phyloP scores from a whole-genome alignment of 345 rosid species.

The Linum usitatissimum region DNA sequence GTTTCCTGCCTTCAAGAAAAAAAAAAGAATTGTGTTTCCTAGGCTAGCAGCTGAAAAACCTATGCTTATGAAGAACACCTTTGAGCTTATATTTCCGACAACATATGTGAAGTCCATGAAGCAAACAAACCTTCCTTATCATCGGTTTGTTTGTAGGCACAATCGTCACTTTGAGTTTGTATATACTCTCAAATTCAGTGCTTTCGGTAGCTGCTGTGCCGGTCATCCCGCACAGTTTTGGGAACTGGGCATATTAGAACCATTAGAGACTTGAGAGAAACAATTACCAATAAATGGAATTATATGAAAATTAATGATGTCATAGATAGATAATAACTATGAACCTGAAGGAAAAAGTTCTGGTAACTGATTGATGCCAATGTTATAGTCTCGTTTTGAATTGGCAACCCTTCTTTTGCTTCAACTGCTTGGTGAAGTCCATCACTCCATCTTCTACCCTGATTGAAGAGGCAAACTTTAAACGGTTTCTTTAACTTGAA shows the following conservation, averaged over 20 bases:
- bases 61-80: neutral
- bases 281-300: conserved; percentile 3
- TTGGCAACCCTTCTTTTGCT: conserved; percentile 93
- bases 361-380: conserved; percentile 96
- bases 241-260: conserved; percentile 46
- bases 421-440: conserved; percentile 99
- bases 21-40: neutral
- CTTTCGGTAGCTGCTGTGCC: conserved; percentile 97
- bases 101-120: neutral
- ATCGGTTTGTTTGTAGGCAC: conserved; percentile 96
- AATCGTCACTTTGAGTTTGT: conserved; percentile 90
- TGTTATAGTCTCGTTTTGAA: conserved; percentile 93
- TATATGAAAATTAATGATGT: conserved; percentile 7
- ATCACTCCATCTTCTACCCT: conserved; percentile 99
- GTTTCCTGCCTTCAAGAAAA: too few relatives aligned
- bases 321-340: conserved; percentile 14
- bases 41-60: neutral
- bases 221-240: conserved; percentile 98
- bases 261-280: conserved; percentile 12
- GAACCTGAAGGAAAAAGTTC: conserved; percentile 96
- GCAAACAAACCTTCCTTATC: conserved; percentile 74
- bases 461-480: conserved; percentile 13
- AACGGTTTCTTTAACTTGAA: neutral
- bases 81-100: conserved; percentile 3
- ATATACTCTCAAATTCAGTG: conserved; percentile 96